Conservation (phyloP, 257 asterid species). For the Eucommia ulmoides region DNA sequence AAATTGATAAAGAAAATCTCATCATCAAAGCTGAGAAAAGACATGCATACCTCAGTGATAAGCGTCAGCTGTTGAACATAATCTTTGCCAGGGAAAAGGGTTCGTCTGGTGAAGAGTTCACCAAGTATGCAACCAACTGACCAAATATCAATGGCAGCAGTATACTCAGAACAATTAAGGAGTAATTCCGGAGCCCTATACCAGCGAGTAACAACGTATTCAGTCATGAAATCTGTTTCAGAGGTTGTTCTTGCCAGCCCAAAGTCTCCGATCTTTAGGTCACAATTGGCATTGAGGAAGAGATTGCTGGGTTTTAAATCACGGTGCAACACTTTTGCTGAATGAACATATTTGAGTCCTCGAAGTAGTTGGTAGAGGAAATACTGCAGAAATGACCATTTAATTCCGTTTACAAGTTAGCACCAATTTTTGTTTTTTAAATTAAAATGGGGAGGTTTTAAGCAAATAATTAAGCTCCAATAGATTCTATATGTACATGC, state of each 20-base stretch:
- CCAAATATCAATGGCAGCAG: conserved; percentile 96
- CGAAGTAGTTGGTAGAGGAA: conserved; percentile 88
- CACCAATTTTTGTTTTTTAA: no score
- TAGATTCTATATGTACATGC: no score
- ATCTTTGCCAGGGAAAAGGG: conserved; percentile 93
- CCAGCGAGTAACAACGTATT: conserved; percentile 99
- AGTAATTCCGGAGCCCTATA: conserved; percentile 96
- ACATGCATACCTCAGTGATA: conserved; percentile 61
- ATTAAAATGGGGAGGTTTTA: no score
- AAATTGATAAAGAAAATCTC: no score
- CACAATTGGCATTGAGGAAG: conserved; percentile 79
- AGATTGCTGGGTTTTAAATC: conserved; percentile 92
- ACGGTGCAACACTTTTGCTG: conserved; percentile 92
- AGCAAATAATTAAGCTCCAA: no score
- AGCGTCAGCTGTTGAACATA: conserved; percentile 96
- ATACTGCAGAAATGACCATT: conserved; percentile 79
- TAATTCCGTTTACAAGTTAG: no score
- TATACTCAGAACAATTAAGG: conserved; percentile 89
- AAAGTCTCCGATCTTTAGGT: conserved; percentile 80
- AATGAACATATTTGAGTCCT: conserved; percentile 89
- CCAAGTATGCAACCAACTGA: conserved; percentile 98
- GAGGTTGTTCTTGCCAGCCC: conserved; percentile 98
- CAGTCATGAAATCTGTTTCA: conserved; percentile 98
- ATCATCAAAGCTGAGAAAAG: neutral
- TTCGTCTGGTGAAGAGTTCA: conserved; percentile 82